Evolutionary conservation across 179 eudicot genomes (phyloP).

Genomic region (Monotropa hypopitys): DNA sequence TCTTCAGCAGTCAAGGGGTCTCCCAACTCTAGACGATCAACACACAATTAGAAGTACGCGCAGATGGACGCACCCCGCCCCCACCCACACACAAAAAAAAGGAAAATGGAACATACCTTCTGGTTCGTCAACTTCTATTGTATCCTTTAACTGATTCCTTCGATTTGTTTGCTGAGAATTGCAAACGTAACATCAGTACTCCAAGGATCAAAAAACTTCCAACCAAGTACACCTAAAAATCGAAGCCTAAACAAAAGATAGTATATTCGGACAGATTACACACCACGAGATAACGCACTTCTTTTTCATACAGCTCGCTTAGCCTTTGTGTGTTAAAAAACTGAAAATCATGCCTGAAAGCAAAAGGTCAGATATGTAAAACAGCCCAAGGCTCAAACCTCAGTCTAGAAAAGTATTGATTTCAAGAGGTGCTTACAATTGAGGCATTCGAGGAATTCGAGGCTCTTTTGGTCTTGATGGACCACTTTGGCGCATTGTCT

Average conservation of each 20-base stretch:
- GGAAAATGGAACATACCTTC: slow-evolving; percentile 47
- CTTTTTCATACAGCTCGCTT: slow-evolving; percentile 86
- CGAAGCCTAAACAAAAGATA: not conserved
- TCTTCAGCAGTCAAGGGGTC: slow-evolving; percentile 94
- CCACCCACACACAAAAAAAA: not conserved
- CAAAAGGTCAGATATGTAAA: not conserved
- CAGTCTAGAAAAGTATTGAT: not conserved
- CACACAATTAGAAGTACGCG: slow-evolving; percentile 1
- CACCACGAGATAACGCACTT: slow-evolving; percentile 94
- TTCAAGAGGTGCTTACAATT: slow-evolving; percentile 42
- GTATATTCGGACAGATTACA: slow-evolving; percentile 9
- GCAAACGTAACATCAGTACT: not conserved
- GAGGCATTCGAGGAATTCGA: slow-evolving; percentile 98
- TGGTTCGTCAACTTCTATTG: slow-evolving; percentile 85
- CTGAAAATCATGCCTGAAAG: slow-evolving; percentile 85
- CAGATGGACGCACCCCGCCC: not conserved
- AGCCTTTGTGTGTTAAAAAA: slow-evolving; percentile 91
- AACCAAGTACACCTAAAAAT: not conserved
- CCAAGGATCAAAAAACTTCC: not conserved
- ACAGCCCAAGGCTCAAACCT: not conserved
- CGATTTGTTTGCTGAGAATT: slow-evolving; percentile 55
- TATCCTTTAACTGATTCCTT: slow-evolving; percentile 76
- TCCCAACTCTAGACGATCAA: slow-evolving; percentile 43
- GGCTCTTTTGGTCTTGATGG: slow-evolving; percentile 85
- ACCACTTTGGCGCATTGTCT: slow-evolving; percentile 98